These are phyloP conservation scores for Barnettozyma pratensis DNA, from an alignment of 805 yeast genomes.

Conservation along the genomic window DNA sequence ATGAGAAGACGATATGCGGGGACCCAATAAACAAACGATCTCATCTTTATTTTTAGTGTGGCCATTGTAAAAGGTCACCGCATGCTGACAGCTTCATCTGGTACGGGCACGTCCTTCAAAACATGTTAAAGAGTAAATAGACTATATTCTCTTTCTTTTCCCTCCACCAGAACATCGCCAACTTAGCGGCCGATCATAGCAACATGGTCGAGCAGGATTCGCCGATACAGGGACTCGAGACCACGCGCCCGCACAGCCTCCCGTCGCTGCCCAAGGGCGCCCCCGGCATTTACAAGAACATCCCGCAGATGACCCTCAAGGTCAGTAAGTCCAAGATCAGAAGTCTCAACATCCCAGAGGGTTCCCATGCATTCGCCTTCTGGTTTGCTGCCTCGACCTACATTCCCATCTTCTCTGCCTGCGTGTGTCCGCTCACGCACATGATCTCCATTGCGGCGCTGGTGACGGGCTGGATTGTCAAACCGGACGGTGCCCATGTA, in stretches of 20 bases:
- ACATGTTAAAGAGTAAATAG: too few relatives aligned
- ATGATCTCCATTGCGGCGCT: constrained; percentile 68
- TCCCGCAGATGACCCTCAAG: constrained; percentile 16
- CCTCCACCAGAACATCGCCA: too few relatives aligned
- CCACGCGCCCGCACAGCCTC: not conserved
- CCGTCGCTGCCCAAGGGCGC: not conserved
- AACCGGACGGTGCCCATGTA: constrained; percentile 23
- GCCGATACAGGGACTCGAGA: not conserved
- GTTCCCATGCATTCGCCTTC: constrained; percentile 16
- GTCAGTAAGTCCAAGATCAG: constrained; percentile 15
- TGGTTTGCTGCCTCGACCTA: constrained; percentile 70
- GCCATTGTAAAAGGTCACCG: too few relatives aligned
- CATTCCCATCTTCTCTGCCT: constrained; percentile 72
- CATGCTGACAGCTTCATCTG: not conserved
- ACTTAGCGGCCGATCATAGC: too few relatives aligned
- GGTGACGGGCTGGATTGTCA: constrained; percentile 62
- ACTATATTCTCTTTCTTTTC: too few relatives aligned
- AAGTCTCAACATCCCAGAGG: constrained; percentile 14
- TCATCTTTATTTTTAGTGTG: too few relatives aligned
- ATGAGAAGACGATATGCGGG: constrained; percentile 2
- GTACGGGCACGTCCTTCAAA: not conserved
- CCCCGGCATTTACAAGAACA: not conserved
- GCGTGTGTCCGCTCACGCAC: constrained; percentile 75
- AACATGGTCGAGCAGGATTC: not conserved
- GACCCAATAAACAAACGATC: not conserved